Evolutionary conservation across 495 filamentous ascomycete species (phyloP).

Genomic region (Letharia lupina): DNA sequence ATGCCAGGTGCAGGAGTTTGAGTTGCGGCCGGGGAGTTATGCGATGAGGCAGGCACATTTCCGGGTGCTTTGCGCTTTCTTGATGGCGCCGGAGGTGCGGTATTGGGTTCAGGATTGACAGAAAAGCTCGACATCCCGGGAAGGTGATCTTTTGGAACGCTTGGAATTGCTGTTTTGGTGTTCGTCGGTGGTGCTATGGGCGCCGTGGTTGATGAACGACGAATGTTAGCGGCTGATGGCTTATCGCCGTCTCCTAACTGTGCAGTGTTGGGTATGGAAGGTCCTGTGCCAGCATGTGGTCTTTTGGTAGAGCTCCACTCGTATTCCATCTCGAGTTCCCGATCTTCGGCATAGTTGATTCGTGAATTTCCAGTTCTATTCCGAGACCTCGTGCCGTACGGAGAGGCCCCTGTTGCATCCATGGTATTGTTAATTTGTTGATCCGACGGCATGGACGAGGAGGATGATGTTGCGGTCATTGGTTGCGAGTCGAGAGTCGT

Average conservation of each 20-base stretch:
- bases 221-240: conserved; percentile 33
- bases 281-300: conserved; percentile 28
- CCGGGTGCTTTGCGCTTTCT: conserved; percentile 79
- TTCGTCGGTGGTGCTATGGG: conserved; percentile 17
- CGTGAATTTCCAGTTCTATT: conserved; percentile 74
- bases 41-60: conserved; percentile 32
- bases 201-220: conserved; percentile 34
- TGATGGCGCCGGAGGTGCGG: conserved; percentile 36
- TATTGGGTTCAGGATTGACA: conserved; percentile 37
- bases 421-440: conserved; percentile 35
- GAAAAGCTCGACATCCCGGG: conserved; percentile 58
- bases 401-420: conserved; percentile 47
- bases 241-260: conserved; percentile 36
- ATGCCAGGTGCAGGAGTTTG: conserved; percentile 35
- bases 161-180: conserved; percentile 25
- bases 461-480: conserved; percentile 43
- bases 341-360: conserved; percentile 94
- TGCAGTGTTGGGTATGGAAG: conserved; percentile 20
- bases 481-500: conserved; percentile 33
- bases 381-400: conserved; percentile 93
- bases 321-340: conserved; percentile 81
- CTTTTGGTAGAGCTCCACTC: conserved; percentile 45
- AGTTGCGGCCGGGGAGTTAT: conserved; percentile 28
- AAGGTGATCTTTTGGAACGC: conserved; percentile 45
- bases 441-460: conserved; percentile 35